Percentiles rank a stretch among this genome's conserved stretches.
phyloP scores from a whole-genome alignment of 2,329 filamentous ascomycete genomes.

The Chrysosphaeria jannelii region DNA sequence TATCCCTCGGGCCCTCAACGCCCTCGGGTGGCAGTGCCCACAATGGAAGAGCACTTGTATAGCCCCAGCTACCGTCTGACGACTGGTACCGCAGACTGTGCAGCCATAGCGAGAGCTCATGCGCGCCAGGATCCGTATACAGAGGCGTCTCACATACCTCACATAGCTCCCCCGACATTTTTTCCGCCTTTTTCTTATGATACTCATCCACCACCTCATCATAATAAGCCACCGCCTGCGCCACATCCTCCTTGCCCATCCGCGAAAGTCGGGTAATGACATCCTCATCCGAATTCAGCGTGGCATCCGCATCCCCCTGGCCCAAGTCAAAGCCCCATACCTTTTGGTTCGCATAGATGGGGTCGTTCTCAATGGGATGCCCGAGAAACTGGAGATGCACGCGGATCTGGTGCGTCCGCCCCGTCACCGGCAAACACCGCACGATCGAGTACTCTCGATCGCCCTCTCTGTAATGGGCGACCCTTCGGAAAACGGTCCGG shows the following conservation, averaged over 20 bases:
- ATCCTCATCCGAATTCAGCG: constrained; percentile 53
- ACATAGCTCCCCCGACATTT: constrained; percentile 65
- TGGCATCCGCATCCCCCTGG: constrained; percentile 29
- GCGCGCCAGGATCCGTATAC: constrained; percentile 71
- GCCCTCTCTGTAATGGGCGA: constrained; percentile 47
- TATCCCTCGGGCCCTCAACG: constrained; percentile 36
- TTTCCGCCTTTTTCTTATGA: constrained; percentile 71
- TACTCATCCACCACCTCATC: constrained; percentile 82
- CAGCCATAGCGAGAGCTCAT: constrained; percentile 80
- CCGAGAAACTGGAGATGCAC: constrained; percentile 88
- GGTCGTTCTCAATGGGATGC: constrained; percentile 88
- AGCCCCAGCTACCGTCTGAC: constrained; percentile 55
- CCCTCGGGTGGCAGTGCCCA: constrained; percentile 69
- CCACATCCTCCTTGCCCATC: constrained; percentile 86
- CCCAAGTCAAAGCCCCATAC: constrained; percentile 72
- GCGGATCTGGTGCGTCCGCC: constrained; percentile 77
- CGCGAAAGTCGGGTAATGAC: constrained; percentile 58
- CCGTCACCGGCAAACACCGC: constrained; percentile 74
- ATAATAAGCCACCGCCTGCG: constrained; percentile 74
- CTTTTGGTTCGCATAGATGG: constrained; percentile 81
- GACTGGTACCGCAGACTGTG: constrained; percentile 81
- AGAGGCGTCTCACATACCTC: constrained; percentile 58
- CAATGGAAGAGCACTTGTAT: constrained; percentile 51
- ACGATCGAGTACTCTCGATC: constrained; percentile 66
- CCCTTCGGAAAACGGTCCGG: constrained; percentile 63